Conservation (phyloP, 176 grass and related monocot genomes). For the Areca catechu region DNA sequence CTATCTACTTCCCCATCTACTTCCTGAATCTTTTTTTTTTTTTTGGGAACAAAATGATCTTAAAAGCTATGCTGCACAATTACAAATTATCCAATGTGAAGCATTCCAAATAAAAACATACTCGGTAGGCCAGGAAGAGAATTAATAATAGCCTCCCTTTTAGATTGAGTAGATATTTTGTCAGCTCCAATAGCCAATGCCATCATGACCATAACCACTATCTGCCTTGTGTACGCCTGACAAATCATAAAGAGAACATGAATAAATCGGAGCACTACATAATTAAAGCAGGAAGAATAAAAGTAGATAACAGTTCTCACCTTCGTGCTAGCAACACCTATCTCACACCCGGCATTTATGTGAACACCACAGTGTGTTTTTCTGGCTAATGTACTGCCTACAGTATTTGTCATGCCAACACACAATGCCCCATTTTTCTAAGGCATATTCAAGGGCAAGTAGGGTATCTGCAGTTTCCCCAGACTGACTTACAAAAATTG, state of each 20-base stretch:
- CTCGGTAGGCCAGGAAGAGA: constrained; percentile 56
- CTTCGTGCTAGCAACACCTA: constrained; percentile 94
- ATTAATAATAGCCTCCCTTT: constrained; percentile 57
- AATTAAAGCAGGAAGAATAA: neutral
- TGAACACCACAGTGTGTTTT: constrained; percentile 92
- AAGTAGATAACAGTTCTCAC: constrained; percentile 18
- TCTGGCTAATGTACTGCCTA: constrained; percentile 79
- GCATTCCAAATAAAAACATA: constrained; percentile 19
- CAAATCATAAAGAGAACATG: constrained; percentile 4
- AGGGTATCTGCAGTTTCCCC: constrained; percentile 97
- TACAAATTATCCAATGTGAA: too few relatives aligned
- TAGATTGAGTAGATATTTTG: constrained; percentile 74
- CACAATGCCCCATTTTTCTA: constrained; percentile 75
- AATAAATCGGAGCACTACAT: neutral
- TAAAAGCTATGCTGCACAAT: too few relatives aligned
- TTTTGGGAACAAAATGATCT: too few relatives aligned
- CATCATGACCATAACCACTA: constrained; percentile 95
- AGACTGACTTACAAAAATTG: constrained; percentile 93
- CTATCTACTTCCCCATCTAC: too few relatives aligned
- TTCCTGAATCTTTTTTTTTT: too few relatives aligned
- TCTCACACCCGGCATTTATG: constrained; percentile 94
- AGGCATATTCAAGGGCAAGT: constrained; percentile 80
- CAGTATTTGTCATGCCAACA: constrained; percentile 90
- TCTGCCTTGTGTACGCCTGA: constrained; percentile 93
- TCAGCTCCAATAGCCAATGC: constrained; percentile 91